Evolutionary conservation across 2,329 filamentous ascomycete species (phyloP), one percentile per base, ranked within the genome.

Genomic region (Phyllosticta capitalensis): DNA sequence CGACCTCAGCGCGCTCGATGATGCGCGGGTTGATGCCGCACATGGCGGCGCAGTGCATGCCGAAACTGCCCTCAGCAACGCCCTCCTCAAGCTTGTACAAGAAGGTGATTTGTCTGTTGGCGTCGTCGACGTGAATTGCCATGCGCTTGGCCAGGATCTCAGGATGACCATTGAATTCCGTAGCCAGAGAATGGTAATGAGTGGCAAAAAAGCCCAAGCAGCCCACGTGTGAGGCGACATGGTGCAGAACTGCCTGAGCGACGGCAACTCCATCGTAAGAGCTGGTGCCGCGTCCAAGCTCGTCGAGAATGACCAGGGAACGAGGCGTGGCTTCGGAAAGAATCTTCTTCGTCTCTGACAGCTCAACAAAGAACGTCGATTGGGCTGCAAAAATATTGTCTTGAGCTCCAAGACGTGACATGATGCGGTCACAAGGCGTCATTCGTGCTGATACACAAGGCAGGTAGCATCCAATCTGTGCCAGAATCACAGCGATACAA

Each of bases 321-420:
- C 92, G 89, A 0, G 92, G 88, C 0, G 92, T 96, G 0, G 94
- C 94, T 75, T 97, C 94, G 0, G 90, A 85, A 0, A 99, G 81
- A 55, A 99, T 99, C 79, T 97, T 97, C 78, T 97, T 96, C 0
- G 94, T 99, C 72, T 99, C 94, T 0, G 91, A 92, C 1, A 99
- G 79, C 74, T 99, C 94, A 26, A 99, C 92, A 69, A 99, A 97
- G 79, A 99, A 99, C 2, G 94, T 99, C 14, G 90, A 95, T 73
- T 99, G 94, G 0, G 92, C 90, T 1, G 92, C 94, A 70, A 99
- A 97, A 67, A 99, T 99, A 74, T 97, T 97, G 83, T 99, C 94
- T 68, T 97, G 96, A 54, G 94, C 94, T 9, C 94, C 94, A 0
- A 99, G 84, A 52, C 94, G 90, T 9, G 92, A 97, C 94, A 99